phyloP scores from a whole-genome alignment of 805 yeast genomes.

The Candida silvicultrix region DNA sequence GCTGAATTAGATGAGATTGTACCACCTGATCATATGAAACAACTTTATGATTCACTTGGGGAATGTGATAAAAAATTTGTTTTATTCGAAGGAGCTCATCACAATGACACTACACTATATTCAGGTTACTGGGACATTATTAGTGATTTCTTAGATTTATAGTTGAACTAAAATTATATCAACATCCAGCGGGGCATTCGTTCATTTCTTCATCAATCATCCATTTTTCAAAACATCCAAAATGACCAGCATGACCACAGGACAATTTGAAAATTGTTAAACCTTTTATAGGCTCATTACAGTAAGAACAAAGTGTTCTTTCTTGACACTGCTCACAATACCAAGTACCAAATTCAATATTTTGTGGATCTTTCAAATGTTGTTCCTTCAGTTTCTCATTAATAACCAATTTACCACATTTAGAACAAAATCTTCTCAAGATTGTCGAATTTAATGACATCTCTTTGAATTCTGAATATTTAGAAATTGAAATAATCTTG shows the following conservation, averaged over 20 bases:
- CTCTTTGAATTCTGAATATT: conserved; percentile 21
- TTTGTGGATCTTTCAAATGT: conserved; percentile 20
- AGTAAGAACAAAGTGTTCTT: conserved; percentile 49
- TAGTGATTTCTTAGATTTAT: conserved; percentile 42
- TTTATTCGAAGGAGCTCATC: conserved; percentile 56
- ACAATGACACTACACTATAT: conserved; percentile 77
- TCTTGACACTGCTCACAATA: conserved; percentile 72
- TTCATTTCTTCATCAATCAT: conserved; percentile 53
- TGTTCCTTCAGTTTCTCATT: conserved; percentile 50
- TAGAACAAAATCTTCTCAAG: conserved; percentile 52
- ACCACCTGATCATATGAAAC: conserved; percentile 78
- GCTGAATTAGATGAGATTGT: conserved; percentile 85
- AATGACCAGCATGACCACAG: conserved; percentile 90
- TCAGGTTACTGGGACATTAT: conserved; percentile 74
- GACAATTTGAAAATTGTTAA: conserved; percentile 49
- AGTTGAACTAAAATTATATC: background rate
- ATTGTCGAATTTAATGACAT: conserved; percentile 25
- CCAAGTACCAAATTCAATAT: conserved; percentile 64
- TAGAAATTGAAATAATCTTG: conserved; percentile 40
- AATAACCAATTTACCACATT: conserved; percentile 51
- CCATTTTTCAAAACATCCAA: conserved; percentile 76
- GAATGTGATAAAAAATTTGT: conserved; percentile 45
- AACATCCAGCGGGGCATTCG: conserved; percentile 73
- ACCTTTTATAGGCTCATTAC: conserved; percentile 74
- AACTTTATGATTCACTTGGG: conserved; percentile 46